Evolutionary conservation across 2,329 filamentous ascomycete genomes (phyloP).

Genomic region (Scedosporium minutisporum): DNA sequence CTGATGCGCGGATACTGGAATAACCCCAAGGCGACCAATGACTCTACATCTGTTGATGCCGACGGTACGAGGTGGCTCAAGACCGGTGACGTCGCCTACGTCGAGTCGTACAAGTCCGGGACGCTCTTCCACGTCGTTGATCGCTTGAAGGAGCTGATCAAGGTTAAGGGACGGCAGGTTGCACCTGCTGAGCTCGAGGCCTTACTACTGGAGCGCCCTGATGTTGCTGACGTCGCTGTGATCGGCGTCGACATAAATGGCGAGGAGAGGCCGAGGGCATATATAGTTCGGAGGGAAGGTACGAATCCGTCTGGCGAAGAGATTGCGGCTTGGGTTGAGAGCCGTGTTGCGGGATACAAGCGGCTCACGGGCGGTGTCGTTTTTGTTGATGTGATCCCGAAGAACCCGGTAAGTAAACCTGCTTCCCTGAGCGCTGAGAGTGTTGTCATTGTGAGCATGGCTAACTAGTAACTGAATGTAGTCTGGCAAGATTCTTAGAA

Average conservation of each 20-base stretch:
- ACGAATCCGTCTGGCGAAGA: conserved; percentile 47
- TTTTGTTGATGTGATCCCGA: conserved; percentile 57
- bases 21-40: conserved; percentile 55
- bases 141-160: conserved; percentile 57
- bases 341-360: conserved; percentile 56
- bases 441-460: background rate
- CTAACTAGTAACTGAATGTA: conserved; percentile 13
- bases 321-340: conserved; percentile 54
- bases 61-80: conserved; percentile 56
- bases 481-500: conserved; percentile 60
- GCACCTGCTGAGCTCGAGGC: conserved; percentile 42
- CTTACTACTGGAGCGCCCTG: conserved; percentile 25
- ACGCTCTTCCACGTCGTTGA: conserved; percentile 57
- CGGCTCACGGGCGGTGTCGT: conserved; percentile 59
- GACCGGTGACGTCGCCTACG: conserved; percentile 65
- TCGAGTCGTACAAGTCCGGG: conserved; percentile 43
- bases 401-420: conserved; percentile 35
- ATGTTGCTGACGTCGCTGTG: conserved; percentile 54
- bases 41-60: conserved; percentile 38
- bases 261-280: conserved; percentile 53
- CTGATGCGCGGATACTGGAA: conserved; percentile 71
- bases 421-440: background rate
- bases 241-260: conserved; percentile 47
- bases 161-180: conserved; percentile 51
- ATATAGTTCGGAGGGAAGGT: conserved; percentile 51